phyloP scores from a whole-genome alignment of 1,139 yeast species.

The Kodamaea arcana region DNA sequence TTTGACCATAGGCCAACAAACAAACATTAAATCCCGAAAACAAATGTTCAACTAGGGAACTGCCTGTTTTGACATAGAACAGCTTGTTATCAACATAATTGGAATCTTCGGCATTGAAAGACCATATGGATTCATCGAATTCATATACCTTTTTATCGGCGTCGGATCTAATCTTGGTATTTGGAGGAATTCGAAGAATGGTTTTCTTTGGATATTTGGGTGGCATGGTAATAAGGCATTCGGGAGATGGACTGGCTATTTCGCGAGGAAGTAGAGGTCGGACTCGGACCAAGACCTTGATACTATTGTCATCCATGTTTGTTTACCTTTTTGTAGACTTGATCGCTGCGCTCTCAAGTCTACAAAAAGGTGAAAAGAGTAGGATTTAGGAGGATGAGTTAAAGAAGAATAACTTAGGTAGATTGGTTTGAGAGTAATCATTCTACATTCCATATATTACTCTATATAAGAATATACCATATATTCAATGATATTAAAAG shows the following conservation, averaged over 20 bases:
- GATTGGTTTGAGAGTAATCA: too few relatives aligned
- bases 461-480: too few relatives aligned
- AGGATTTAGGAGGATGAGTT: too few relatives aligned
- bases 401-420: too few relatives aligned
- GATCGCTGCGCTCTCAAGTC: too few relatives aligned
- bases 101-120: slow-evolving; percentile 33
- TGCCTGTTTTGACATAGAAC: slow-evolving; percentile 53
- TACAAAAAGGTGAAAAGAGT: too few relatives aligned
- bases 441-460: too few relatives aligned
- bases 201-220: slow-evolving; percentile 18
- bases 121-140: slow-evolving; percentile 62
- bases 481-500: too few relatives aligned
- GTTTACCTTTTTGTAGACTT: not conserved
- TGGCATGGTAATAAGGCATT: slow-evolving; percentile 32
- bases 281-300: slow-evolving; percentile 45
- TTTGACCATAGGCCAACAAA: slow-evolving; percentile 74
- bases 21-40: slow-evolving; percentile 72
- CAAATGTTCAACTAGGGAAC: slow-evolving; percentile 57
- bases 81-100: slow-evolving; percentile 44
- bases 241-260: slow-evolving; percentile 7
- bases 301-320: slow-evolving; percentile 18
- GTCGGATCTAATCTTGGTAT: slow-evolving; percentile 6
- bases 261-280: slow-evolving; percentile 43
- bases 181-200: slow-evolving; percentile 20
- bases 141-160: slow-evolving; percentile 30